phyloP scores from a whole-genome alignment of 352 stramenopile species.

The Hyphochytrium catenoides region DNA sequence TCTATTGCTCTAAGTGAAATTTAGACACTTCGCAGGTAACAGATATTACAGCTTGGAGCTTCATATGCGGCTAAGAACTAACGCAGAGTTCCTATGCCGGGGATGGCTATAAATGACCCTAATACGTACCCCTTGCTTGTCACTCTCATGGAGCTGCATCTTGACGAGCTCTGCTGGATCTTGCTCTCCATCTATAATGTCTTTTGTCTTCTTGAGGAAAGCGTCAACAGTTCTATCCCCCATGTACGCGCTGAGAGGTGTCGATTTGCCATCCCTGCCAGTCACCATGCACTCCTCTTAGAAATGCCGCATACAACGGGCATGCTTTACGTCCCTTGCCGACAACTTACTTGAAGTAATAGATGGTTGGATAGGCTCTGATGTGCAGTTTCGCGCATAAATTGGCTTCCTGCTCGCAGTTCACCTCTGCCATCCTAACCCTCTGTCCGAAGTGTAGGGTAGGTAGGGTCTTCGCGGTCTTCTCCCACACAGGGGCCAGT shows the following conservation, averaged over 20 bases:
- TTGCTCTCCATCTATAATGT: slow-evolving; percentile 41
- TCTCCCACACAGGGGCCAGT: slow-evolving; percentile 85
- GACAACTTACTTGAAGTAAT: slow-evolving; percentile 94
- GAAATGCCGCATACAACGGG: no score
- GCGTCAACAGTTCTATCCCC: slow-evolving; percentile 74
- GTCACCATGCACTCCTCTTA: no score
- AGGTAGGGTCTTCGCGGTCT: slow-evolving; percentile 67
- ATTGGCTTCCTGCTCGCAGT: slow-evolving; percentile 75
- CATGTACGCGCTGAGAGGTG: slow-evolving; percentile 83
- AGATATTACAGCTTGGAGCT: no score
- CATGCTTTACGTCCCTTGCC: no score
- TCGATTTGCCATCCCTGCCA: slow-evolving; percentile 54
- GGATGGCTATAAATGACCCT: slow-evolving; percentile 32
- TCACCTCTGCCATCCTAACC: slow-evolving; percentile 55
- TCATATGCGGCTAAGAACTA: no score
- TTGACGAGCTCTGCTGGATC: slow-evolving; percentile 53
- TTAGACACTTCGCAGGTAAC: no score
- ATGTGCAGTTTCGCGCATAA: slow-evolving; percentile 85
- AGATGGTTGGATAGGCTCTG: slow-evolving; percentile 84
- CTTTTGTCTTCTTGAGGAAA: slow-evolving; percentile 70
- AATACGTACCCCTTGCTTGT: slow-evolving; percentile 48
- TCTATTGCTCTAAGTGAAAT: no score
- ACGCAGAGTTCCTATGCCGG: no score
- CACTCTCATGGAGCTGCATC: slow-evolving; percentile 76
- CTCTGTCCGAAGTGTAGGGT: slow-evolving; percentile 52